Conservation (phyloP, 2,329 filamentous ascomycete genomes). For the Epicoccum nigrum region DNA sequence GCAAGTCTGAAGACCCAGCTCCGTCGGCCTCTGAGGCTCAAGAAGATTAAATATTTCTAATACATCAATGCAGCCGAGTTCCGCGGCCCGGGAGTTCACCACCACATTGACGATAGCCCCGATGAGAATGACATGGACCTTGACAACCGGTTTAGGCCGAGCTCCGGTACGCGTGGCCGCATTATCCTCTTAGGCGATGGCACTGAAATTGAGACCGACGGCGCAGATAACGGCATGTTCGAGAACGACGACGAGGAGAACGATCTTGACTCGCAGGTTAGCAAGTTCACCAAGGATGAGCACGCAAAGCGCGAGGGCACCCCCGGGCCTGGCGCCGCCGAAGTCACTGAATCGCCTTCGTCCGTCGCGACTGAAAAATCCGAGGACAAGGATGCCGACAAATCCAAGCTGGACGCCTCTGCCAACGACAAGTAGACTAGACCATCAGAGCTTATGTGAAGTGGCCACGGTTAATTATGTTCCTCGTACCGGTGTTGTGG, state of each 20-base stretch:
- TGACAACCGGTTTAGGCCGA: conserved; percentile 71
- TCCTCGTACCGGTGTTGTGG: conserved; percentile 24
- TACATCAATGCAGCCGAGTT: conserved; percentile 54
- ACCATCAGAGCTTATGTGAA: not conserved
- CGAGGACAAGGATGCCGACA: conserved; percentile 24
- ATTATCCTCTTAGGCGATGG: conserved; percentile 96
- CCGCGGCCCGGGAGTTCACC: conserved; percentile 57
- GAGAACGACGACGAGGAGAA: conserved; percentile 87
- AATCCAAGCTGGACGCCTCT: no score
- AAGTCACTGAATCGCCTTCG: conserved; percentile 44
- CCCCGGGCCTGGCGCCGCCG: conserved; percentile 21
- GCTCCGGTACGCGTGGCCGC: conserved; percentile 69
- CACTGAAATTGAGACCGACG: conserved; percentile 87
- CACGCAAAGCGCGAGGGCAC: conserved; percentile 22
- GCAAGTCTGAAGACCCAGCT: conserved; percentile 69
- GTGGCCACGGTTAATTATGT: conserved; percentile 16
- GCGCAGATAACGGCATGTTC: conserved; percentile 91
- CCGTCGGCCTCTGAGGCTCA: conserved; percentile 43
- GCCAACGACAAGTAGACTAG: conserved; percentile 13
- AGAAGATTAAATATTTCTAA: conserved; percentile 44
- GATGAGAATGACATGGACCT: conserved; percentile 75
- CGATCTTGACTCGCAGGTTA: conserved; percentile 82
- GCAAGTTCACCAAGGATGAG: conserved; percentile 59
- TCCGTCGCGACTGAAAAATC: conserved; percentile 48
- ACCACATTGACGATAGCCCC: conserved; percentile 57